A percentile compares a stretch with the other conserved stretches of the same genome.
phyloP scores from a whole-genome alignment of 257 asterid genomes.

The Forsythia viridissima region DNA sequence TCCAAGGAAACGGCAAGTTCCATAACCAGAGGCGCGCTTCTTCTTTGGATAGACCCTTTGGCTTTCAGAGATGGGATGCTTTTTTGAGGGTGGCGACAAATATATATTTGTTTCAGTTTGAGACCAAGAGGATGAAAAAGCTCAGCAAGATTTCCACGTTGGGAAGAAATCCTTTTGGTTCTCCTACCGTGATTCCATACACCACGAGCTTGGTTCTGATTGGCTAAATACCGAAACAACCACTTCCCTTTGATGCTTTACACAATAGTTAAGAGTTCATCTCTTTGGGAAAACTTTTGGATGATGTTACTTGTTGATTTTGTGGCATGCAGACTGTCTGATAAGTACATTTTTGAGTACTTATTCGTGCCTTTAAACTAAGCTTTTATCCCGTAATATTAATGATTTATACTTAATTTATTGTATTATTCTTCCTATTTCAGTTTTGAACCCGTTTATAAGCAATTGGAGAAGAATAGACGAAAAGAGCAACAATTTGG shows the following conservation, averaged over 20 bases:
- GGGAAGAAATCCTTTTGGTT: conserved; percentile 43
- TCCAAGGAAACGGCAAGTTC: conserved; percentile 32
- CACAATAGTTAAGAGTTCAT: background rate
- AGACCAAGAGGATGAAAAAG: conserved; percentile 43
- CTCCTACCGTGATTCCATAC: conserved; percentile 60
- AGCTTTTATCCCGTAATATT: too few relatives aligned
- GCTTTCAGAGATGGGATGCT: conserved; percentile 53
- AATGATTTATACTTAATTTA: too few relatives aligned
- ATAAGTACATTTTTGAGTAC: too few relatives aligned
- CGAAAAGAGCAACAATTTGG: too few relatives aligned
- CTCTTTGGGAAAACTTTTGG: background rate
- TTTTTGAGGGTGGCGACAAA: conserved; percentile 41
- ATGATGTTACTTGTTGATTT: background rate
- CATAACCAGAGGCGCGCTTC: background rate
- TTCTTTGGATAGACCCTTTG: conserved; percentile 49
- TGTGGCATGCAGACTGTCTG: background rate
- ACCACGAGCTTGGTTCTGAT: conserved; percentile 65
- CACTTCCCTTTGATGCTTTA: background rate
- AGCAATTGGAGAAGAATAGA: too few relatives aligned
- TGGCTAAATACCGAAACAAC: conserved; percentile 12
- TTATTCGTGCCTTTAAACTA: too few relatives aligned
- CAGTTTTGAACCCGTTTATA: too few relatives aligned
- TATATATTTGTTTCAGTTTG: conserved; percentile 41
- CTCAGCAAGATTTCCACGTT: conserved; percentile 39
- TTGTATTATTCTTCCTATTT: too few relatives aligned